Percentiles rank a stretch among this genome's conserved stretches.
phyloP scores from a whole-genome alignment of 176 grass and related monocot species.

The Saccharum officinarum region DNA sequence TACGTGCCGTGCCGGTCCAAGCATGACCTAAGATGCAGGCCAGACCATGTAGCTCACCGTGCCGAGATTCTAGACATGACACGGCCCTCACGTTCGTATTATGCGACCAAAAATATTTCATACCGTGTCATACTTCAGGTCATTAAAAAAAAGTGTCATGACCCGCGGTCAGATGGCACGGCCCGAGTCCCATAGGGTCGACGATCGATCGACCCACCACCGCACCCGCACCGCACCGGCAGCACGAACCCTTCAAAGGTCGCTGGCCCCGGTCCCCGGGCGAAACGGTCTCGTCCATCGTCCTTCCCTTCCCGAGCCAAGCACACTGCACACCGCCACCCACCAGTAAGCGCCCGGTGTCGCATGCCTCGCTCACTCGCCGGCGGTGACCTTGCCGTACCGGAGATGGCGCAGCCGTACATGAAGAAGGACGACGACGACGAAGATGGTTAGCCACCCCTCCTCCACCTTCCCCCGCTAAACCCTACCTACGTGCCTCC shows the following conservation, averaged over 20 bases:
- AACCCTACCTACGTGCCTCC: slow-evolving; percentile 10
- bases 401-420: slow-evolving; percentile 72
- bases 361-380: slow-evolving; percentile 50
- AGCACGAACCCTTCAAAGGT: neutral
- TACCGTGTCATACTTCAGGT: too few relatives aligned
- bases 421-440: slow-evolving; percentile 88
- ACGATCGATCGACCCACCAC: neutral
- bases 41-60: too few relatives aligned
- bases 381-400: slow-evolving; percentile 52
- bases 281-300: neutral
- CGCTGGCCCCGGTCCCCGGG: neutral
- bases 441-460: slow-evolving; percentile 35
- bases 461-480: neutral
- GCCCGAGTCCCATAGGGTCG: too few relatives aligned
- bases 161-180: too few relatives aligned
- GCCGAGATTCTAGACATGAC: too few relatives aligned
- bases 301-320: neutral
- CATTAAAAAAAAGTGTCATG: too few relatives aligned
- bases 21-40: too few relatives aligned
- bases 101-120: too few relatives aligned
- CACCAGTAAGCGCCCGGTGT: neutral
- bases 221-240: slow-evolving; percentile 1
- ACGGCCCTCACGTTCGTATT: too few relatives aligned
- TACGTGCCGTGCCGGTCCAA: too few relatives aligned
- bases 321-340: slow-evolving; percentile 3